Conservation (phyloP, 495 filamentous ascomycete genomes). For the Tuber borchii region DNA sequence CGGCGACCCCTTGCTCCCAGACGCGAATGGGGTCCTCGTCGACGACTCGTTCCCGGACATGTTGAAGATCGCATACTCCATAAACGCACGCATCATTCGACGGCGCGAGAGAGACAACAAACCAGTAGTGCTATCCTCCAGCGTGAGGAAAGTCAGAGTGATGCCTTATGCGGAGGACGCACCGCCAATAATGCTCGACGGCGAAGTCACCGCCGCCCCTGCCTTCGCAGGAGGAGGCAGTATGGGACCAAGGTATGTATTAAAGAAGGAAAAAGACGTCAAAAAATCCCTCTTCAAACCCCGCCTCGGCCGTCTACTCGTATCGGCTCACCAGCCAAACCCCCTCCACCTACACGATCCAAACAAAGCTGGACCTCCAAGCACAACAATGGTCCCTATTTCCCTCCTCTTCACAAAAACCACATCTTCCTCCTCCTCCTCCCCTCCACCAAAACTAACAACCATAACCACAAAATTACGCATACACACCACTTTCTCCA, state of each 20-base stretch:
- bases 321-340: constrained; percentile 66
- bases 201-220: background rate
- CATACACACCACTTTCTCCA: constrained; percentile 65
- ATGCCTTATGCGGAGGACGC: constrained; percentile 69
- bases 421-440: background rate
- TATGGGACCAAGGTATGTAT: constrained; percentile 53
- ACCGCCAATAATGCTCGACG: constrained; percentile 51
- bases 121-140: constrained; percentile 46
- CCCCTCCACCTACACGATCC: constrained; percentile 53
- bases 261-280: constrained; percentile 68
- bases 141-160: constrained; percentile 61
- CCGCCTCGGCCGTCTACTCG: constrained; percentile 66
- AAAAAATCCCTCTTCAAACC: constrained; percentile 70
- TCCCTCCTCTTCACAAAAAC: constrained; percentile 38
- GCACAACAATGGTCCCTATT: constrained; percentile 41
- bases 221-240: constrained; percentile 34
- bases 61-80: constrained; percentile 64
- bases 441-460: constrained; percentile 62
- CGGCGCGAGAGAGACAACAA: constrained; percentile 26
- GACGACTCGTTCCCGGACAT: constrained; percentile 83
- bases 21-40: constrained; percentile 50
- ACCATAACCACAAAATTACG: constrained; percentile 64
- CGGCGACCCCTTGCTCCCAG: constrained; percentile 54
- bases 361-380: constrained; percentile 44
- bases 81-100: constrained; percentile 56